Percentiles rank a stretch among this genome's conserved stretches.
Evolutionary conservation across 2,329 filamentous ascomycete genomes (phyloP).

Genomic region (Verruconis gallopava): DNA sequence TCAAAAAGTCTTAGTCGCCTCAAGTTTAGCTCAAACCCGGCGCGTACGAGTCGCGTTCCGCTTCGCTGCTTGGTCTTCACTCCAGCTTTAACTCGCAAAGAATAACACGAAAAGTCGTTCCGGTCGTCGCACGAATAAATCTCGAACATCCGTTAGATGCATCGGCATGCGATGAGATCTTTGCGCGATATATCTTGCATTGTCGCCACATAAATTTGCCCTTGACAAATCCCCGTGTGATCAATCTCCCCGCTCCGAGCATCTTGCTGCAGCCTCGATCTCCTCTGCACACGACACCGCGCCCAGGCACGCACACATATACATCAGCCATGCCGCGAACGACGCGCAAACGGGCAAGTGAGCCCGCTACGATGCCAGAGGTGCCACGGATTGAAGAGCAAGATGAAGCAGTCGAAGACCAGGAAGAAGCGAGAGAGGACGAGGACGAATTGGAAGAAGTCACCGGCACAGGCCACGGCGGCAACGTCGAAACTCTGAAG

Average conservation of each 20-base stretch:
- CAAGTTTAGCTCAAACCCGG: too few species aligned
- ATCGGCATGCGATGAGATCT: too few species aligned
- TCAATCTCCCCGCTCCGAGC: not conserved
- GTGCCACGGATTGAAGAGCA: not conserved
- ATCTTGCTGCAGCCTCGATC: too few species aligned
- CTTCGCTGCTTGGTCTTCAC: too few species aligned
- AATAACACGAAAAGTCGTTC: too few species aligned
- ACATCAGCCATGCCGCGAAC: not conserved
- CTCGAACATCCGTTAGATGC: too few species aligned
- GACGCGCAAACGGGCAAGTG: not conserved
- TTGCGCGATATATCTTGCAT: not conserved
- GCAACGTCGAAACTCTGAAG: conserved; percentile 35
- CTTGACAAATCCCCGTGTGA: not conserved
- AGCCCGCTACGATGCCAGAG: not conserved
- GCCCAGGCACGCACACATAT: too few species aligned
- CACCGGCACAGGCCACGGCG: not conserved
- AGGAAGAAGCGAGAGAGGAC: conserved; percentile 1
- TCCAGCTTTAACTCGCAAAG: too few species aligned
- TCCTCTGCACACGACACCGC: too few species aligned
- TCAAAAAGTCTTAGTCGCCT: too few species aligned
- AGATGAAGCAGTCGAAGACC: not conserved
- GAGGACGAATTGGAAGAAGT: conserved; percentile 5
- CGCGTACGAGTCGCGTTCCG: too few species aligned
- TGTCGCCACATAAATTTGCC: not conserved
- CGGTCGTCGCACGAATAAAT: too few species aligned